Evolutionary conservation across 345 rosid species (phyloP).

Genomic region (Carallia brachiata): DNA sequence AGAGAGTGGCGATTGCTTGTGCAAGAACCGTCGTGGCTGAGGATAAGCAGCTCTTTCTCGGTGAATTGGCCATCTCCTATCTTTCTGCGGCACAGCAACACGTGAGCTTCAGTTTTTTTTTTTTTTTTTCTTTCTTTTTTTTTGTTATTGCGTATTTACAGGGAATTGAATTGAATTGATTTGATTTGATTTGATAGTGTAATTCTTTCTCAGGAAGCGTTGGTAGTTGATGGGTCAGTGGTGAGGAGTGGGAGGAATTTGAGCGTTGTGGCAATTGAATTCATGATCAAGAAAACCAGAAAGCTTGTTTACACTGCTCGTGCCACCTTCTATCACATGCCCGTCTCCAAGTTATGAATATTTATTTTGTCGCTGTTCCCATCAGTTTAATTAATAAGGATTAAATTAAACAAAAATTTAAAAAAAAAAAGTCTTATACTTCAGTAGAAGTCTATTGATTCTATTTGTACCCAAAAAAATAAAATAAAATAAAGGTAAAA

Average conservation of each 20-base stretch:
- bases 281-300: slow-evolving; percentile 49
- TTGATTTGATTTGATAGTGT: no score
- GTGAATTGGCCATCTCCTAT: slow-evolving; percentile 66
- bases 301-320: slow-evolving; percentile 49
- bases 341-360: slow-evolving; percentile 51
- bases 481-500: no score
- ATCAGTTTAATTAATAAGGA: no score
- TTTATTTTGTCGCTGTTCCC: no score
- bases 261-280: slow-evolving; percentile 52
- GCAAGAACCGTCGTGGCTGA: slow-evolving; percentile 55
- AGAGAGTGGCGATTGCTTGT: slow-evolving; percentile 63
- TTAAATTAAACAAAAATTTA: no score
- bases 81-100: slow-evolving; percentile 49
- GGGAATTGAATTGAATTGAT: no score
- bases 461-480: no score
- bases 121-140: neutral
- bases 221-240: slow-evolving; percentile 55
- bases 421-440: no score
- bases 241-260: slow-evolving; percentile 75
- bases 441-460: no score
- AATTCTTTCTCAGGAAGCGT: slow-evolving; percentile 36
- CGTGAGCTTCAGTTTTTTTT: slow-evolving; percentile 11
- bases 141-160: no score
- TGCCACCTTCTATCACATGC: slow-evolving; percentile 61
- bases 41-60: slow-evolving; percentile 59